phyloP scores from a whole-genome alignment of 202 grass and related monocot genomes.

The Thinopyrum obtusiflorum region DNA sequence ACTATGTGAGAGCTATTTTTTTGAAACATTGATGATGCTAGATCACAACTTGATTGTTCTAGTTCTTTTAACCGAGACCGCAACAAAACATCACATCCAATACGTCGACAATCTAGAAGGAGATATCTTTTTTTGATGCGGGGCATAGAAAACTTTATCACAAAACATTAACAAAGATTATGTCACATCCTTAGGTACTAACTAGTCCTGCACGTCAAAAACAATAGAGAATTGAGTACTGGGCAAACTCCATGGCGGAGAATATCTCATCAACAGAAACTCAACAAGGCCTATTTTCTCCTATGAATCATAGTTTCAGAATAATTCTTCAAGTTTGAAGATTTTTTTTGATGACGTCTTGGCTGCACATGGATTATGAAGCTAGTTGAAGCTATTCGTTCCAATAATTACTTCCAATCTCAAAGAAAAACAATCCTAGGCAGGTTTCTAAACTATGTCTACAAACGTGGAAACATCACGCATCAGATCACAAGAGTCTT shows the following conservation, averaged over 20 bases:
- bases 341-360: not conserved
- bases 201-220: not conserved
- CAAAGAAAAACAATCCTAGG: not conserved
- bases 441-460: not conserved
- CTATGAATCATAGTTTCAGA: not conserved
- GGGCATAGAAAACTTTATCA: conserved; percentile 6
- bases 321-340: not conserved
- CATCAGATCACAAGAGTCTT: not conserved
- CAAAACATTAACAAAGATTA: not conserved
- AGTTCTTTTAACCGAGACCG: not conserved
- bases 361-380: not conserved
- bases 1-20: not conserved
- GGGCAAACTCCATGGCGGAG: not conserved
- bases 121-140: not conserved
- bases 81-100: not conserved
- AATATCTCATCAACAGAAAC: not conserved
- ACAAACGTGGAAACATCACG: not conserved
- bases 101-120: not conserved
- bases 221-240: not conserved
- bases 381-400: not conserved
- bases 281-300: not conserved
- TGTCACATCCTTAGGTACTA: not conserved
- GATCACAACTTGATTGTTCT: not conserved
- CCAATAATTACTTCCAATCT: not conserved
- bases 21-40: not conserved